Conservation (phyloP, 2,329 filamentous ascomycete species). For the Amylocarpus encephaloides region DNA sequence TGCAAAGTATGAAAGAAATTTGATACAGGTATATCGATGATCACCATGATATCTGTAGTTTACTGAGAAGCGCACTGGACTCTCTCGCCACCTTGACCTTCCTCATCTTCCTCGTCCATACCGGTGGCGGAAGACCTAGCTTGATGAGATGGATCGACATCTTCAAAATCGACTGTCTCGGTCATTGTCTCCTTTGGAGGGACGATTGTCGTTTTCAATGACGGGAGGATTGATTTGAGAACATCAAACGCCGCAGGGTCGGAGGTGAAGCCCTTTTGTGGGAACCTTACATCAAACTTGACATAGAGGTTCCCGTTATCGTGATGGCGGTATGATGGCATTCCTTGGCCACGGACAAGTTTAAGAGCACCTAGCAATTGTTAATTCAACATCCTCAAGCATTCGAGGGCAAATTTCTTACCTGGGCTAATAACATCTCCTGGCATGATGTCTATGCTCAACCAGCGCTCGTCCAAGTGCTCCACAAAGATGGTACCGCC, state of each 20-base stretch:
- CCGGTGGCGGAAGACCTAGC: conserved; percentile 59
- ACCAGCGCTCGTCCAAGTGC: conserved; percentile 95
- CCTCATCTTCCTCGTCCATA: conserved; percentile 73
- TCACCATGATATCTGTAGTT: conserved; percentile 7
- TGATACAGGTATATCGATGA: background rate
- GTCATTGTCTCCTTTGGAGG: conserved; percentile 84
- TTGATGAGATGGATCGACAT: conserved; percentile 65
- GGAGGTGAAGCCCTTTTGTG: conserved; percentile 65
- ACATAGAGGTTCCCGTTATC: conserved; percentile 95
- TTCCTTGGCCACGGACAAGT: conserved; percentile 92
- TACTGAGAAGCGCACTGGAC: conserved; percentile 88
- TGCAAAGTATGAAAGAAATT: conserved; percentile 17
- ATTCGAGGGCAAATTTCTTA: conserved; percentile 40
- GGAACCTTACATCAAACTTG: conserved; percentile 97
- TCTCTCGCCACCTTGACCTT: conserved; percentile 64
- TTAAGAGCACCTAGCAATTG: conserved; percentile 70
- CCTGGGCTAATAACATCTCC: conserved; percentile 92
- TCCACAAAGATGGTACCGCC: conserved; percentile 89
- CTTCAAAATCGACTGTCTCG: conserved; percentile 81
- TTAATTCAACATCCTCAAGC: conserved; percentile 20
- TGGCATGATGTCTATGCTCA: conserved; percentile 85
- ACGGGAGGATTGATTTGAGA: conserved; percentile 79
- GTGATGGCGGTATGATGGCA: conserved; percentile 94
- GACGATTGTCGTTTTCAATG: conserved; percentile 51
- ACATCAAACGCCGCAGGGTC: conserved; percentile 66